Base-by-base conservation (phyloP, 306 rosid species). In the Vigna unguiculata region DNA sequence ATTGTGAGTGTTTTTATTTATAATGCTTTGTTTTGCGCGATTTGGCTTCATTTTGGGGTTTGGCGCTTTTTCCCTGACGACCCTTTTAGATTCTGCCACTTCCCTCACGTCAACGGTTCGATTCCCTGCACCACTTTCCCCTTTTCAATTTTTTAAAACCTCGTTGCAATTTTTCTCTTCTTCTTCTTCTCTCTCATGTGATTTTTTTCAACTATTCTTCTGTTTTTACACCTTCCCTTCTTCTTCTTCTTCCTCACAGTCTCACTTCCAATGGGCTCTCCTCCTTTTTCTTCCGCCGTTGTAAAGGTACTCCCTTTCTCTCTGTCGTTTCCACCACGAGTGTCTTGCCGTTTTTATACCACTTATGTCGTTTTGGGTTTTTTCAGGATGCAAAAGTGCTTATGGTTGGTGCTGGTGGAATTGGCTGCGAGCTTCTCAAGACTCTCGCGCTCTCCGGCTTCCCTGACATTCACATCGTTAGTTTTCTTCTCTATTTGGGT, bases 371-470 rank as follows among this genome's bases (percentile, higher is more conserved):
- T 43, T 11, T 43, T 43, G 48, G 48, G 48, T 11, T 12, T 70
- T 78, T 61, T 19, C 75, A 92, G 99, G 93, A 87, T 71, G 87
- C 98, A 38, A 96, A 86, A 78, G 98, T 92, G 76, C 97, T 96
- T 20, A 92, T 96, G 98, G 99, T 96, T 61, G 99, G 99, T 20
- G 99, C 99, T 6, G 99, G 99, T 61, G 99, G 99, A 79, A 96
- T 96, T 80, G 99, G 99, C 40, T 96, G 99, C 82, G 99, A 96
- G 87, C 91, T 96, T 11, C 92, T 96, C 78, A 96, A 96, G 81
- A 96, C 98, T 62, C 92, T 96, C 36, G 97, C 96, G 24, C 99
- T 96, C 85, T 91, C 99, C 5, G 99, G 96, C 30, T 96, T 96
- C 86, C 85, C 82, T 65, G 99, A 92, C 72, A 93, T 96, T 77